These are phyloP conservation scores for Paraphoma sp. DNA, from an alignment of 2,329 filamentous ascomycete genomes.

Conservation along the genomic window DNA sequence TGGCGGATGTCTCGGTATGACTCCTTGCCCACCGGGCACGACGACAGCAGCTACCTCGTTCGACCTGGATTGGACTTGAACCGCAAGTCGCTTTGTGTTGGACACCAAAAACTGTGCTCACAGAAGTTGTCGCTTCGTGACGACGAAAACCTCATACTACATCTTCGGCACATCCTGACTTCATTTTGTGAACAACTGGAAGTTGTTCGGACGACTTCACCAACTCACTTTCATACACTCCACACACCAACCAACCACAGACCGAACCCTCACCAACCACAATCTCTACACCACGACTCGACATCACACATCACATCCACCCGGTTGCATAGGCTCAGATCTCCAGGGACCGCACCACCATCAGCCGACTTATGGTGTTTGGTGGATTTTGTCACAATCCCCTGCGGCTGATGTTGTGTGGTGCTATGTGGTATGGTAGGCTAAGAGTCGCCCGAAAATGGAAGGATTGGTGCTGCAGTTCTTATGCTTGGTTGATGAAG, in stretches of 20 bases:
- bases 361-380: conserved; percentile 8
- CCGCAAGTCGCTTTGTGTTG: no score
- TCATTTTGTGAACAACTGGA: background rate
- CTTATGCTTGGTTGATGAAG: background rate
- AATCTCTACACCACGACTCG: conserved; percentile 1
- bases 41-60: no score
- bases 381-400: background rate
- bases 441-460: conserved; percentile 11
- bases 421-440: conserved; percentile 4
- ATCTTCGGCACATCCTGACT: no score
- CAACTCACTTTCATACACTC: background rate
- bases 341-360: conserved; percentile 10
- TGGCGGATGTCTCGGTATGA: no score
- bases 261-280: conserved; percentile 6
- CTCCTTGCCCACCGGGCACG: no score
- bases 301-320: conserved; percentile 8
- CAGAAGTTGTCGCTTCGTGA: background rate
- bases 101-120: no score
- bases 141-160: background rate
- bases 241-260: conserved; percentile 1
- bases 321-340: conserved; percentile 14
- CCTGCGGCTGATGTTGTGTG: background rate
- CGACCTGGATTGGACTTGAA: no score
- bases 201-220: background rate
- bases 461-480: conserved; percentile 5